Evolutionary conservation across 805 yeast genomes (phyloP), one percentile per base, ranked within the genome.

Genomic region (Lachancea mirantina): DNA sequence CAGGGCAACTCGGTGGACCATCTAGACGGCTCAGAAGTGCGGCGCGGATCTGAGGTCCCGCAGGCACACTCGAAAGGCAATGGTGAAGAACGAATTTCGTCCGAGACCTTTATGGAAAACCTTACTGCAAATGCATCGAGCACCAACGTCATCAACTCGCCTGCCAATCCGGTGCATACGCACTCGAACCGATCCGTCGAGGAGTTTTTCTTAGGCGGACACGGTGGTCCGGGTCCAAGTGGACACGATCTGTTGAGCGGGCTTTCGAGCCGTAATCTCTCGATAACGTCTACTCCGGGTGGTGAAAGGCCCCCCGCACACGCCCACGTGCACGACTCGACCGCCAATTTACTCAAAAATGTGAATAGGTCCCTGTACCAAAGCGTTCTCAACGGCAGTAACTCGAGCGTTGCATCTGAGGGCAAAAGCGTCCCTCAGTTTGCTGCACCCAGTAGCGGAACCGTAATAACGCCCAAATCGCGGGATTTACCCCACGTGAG

Each of bases 201-300:
- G 42, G 77, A 72, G 26, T 73, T 74, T 45, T 74, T 76, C 46
- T 64, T 64, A 36, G 55, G 59, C 30, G 31, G 31, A 11, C 30
- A 28, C 17, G 37, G 35, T 15, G 26, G 28, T 19, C 35, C 32
- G 6, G 32, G 28, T 10, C 26, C 40, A 19, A 24, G 28, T 17
- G 30, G 35, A 25, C 29, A 11, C 14, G 23, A 28, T 7, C 14
- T 20, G 19, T 24, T 26, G 8, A 29, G 42, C 17, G 36, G 32
- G 2, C 14, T 28, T 14, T 33, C 41, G 2, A 34, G 35, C 14
- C 27, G 32, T 15, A 31, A 35, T 18, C 34, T 29, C n/a, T 41
- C 41, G 5, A 20, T 19, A 10, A 28, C 33, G 13, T 38, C 44
- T 7, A 29, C 36, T 8, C 41, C 42, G 13, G 38, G 38, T 4